phyloP scores from a whole-genome alignment of 768 basidiomycete genomes.

The Naganishia vishniacii region DNA sequence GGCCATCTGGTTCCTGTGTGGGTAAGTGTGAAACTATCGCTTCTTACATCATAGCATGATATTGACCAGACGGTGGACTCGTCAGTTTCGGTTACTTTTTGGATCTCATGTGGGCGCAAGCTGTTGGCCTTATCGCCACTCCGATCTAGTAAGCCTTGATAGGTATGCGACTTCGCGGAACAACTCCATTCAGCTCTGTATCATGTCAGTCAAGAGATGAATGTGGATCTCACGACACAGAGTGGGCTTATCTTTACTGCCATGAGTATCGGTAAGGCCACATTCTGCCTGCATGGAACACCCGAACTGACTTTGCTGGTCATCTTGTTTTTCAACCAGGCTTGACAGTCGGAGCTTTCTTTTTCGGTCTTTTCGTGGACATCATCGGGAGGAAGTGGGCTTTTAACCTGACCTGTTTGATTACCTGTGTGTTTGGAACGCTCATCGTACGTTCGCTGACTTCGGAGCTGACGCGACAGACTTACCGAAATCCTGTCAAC shows the following conservation, averaged over 20 bases:
- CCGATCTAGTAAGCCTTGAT: constrained; percentile 34
- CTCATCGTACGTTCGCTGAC: background rate
- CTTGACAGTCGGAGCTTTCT: constrained; percentile 29
- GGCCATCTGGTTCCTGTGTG: constrained; percentile 48
- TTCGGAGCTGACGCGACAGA: too few relatives aligned
- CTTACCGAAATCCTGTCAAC: background rate
- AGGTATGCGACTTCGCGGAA: background rate
- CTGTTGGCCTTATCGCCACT: constrained; percentile 42
- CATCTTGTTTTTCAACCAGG: background rate
- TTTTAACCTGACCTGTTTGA: constrained; percentile 50
- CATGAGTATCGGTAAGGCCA: constrained; percentile 38
- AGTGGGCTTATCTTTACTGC: constrained; percentile 44
- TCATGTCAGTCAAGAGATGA: constrained; percentile 16
- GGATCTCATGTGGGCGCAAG: constrained; percentile 47
- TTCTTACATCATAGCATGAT: background rate
- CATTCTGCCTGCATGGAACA: too few relatives aligned
- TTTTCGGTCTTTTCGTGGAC: constrained; percentile 26
- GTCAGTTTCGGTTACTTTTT: constrained; percentile 46
- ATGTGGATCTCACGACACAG: constrained; percentile 2
- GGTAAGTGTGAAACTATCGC: constrained; percentile 11
- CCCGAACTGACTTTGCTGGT: too few relatives aligned
- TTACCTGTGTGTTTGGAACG: constrained; percentile 46
- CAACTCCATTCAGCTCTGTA: background rate
- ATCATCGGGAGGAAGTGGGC: constrained; percentile 49
- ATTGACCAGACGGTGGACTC: background rate